phyloP scores from a whole-genome alignment of 2,329 filamentous ascomycete genomes.

The Ceratocystis colombiana region DNA sequence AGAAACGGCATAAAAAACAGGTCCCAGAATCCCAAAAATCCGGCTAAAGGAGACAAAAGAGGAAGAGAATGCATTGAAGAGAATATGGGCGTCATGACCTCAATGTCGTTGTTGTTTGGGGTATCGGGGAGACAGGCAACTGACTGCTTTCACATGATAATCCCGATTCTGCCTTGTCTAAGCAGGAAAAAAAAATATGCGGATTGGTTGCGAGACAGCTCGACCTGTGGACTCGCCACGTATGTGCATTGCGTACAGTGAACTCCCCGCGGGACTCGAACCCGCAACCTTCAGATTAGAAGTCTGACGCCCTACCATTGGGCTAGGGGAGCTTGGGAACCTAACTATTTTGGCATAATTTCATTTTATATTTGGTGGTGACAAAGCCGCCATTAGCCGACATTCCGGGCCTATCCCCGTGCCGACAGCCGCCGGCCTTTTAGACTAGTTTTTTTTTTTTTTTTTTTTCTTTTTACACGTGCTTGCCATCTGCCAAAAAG shows the following conservation, averaged over 20 bases:
- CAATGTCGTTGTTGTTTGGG: background rate
- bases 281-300: conserved; percentile 27
- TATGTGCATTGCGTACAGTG: background rate
- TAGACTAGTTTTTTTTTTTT: no score
- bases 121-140: background rate
- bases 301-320: conserved; percentile 27
- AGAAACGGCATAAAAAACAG: background rate
- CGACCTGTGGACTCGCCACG: background rate
- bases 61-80: no score
- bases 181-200: background rate
- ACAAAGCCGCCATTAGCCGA: no score
- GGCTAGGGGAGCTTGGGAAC: conserved; percentile 22
- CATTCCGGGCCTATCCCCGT: no score
- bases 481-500: no score
- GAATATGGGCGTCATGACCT: background rate
- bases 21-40: no score
- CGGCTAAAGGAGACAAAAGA: no score
- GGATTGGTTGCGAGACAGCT: background rate
- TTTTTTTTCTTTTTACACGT: no score
- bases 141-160: background rate
- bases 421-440: no score
- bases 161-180: background rate
- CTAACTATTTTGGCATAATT: background rate
- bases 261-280: conserved; percentile 26
- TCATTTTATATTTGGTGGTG: background rate